phyloP scores from a whole-genome alignment of 2,329 filamentous ascomycete species.

The Fonsecaea pedrosoi region DNA sequence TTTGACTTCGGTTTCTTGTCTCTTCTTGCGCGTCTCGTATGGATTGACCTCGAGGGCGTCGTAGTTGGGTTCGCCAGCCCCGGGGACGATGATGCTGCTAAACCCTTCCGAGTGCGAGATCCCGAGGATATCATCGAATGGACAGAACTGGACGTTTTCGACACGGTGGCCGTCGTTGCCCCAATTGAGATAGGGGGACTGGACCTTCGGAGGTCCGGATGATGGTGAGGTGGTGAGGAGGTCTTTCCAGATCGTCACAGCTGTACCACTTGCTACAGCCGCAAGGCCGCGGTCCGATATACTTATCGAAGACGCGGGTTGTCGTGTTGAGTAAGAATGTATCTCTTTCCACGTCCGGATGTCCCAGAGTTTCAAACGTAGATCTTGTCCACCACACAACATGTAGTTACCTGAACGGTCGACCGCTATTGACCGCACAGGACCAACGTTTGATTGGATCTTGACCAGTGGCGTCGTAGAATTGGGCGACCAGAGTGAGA shows the following conservation, averaged over 20 bases:
- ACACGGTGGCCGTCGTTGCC: conserved; percentile 77
- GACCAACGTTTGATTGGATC: conserved; percentile 85
- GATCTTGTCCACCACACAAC: conserved; percentile 89
- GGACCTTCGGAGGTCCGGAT: conserved; percentile 76
- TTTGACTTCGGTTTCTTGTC: conserved; percentile 91
- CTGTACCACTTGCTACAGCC: conserved; percentile 89
- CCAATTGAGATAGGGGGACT: conserved; percentile 92
- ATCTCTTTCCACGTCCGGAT: conserved; percentile 93
- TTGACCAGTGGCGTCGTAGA: conserved; percentile 85
- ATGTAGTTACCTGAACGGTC: conserved; percentile 94
- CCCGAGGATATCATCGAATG: conserved; percentile 91
- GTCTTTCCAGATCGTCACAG: conserved; percentile 87
- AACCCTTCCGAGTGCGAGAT: conserved; percentile 85
- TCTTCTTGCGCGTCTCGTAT: conserved; percentile 90
- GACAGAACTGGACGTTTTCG: conserved; percentile 87
- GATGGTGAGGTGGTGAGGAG: conserved; percentile 78
- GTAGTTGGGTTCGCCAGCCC: conserved; percentile 95
- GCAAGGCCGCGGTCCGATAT: conserved; percentile 90
- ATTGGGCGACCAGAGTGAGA: conserved; percentile 96
- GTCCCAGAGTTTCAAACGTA: conserved; percentile 94
- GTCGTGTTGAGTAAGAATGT: conserved; percentile 82
- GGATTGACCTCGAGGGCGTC: conserved; percentile 93
- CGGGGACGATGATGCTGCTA: conserved; percentile 86
- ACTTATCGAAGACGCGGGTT: conserved; percentile 80
- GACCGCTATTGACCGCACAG: conserved; percentile 82